Evolutionary conservation across 164 flowering plant genomes (phyloP).

Genomic region (Liriodendron chinense): DNA sequence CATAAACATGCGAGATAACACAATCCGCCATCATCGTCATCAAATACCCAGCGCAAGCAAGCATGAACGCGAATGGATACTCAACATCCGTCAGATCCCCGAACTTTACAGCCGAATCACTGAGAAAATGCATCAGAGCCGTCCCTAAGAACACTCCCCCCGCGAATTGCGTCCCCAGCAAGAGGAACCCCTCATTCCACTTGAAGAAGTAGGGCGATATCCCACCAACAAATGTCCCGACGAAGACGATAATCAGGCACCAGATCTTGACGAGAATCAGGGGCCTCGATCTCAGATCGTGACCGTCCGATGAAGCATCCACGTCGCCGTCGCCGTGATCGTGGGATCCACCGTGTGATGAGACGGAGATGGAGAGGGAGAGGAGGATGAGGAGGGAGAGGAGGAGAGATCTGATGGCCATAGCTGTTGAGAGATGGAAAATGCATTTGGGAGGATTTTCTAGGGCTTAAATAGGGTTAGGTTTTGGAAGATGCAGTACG

Average conservation of each 20-base stretch:
- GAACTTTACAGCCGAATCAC: conserved; percentile 62
- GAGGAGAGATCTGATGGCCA: conserved; percentile 4
- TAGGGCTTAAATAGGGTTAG: neutral
- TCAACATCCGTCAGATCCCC: conserved; percentile 40
- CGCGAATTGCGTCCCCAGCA: conserved; percentile 72
- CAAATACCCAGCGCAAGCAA: conserved; percentile 61
- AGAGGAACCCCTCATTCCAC: conserved; percentile 63
- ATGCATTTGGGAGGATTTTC: neutral
- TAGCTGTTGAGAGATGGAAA: neutral
- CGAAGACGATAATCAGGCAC: conserved; percentile 54
- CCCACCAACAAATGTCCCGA: conserved; percentile 57
- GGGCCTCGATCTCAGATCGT: conserved; percentile 38
- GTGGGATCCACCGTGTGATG: conserved; percentile 22
- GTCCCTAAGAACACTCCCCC: conserved; percentile 81
- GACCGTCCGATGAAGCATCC: neutral
- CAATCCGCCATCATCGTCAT: conserved; percentile 69
- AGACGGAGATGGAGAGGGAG: conserved; percentile 21
- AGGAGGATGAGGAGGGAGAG: conserved; percentile 24
- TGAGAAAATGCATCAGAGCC: conserved; percentile 69
- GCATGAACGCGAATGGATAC: conserved; percentile 77
- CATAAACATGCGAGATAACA: conserved; percentile 36
- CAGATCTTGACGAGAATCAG: conserved; percentile 55
- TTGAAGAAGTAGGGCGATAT: conserved; percentile 64
- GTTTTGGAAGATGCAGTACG: neutral
- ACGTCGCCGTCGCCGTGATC: conserved; percentile 5